Evolutionary conservation across 2,329 filamentous ascomycete species (phyloP), one percentile per base, ranked within the genome.

Genomic region (Xylaria digitata): DNA sequence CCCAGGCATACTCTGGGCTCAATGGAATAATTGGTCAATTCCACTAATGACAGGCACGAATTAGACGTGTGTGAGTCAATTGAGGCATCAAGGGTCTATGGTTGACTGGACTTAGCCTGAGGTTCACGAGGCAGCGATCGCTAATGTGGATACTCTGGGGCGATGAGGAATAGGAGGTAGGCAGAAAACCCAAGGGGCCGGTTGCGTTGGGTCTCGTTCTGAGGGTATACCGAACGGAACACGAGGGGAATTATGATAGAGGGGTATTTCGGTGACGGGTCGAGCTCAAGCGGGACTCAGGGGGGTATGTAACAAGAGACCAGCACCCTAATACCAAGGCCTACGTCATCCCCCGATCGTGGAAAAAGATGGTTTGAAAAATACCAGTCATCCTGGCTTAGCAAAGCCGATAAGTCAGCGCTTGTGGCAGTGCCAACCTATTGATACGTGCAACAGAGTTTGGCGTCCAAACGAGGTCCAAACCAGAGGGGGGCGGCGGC

Each of bases 101-200:
- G 42, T 48, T 65, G 45, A 53, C 52, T 46, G 8, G 17, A 60
- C 48, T 26, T 30, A 58, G 52, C 21, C 45, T 61, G 13, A 61
- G 67, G 45, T 55, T 58, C 43, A 21, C 9, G 57, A 69, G 67
- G 67, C 67, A 69, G 52, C 67, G 63, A 50, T 40, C n/a, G 40
- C 42, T 46, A 40, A 8, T 32, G 66, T 68, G 66, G 66, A 37
- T 68, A 66, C 49, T 9, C 59, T 48, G 59, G 58, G 66, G 57
- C 62, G 42, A 64, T 50, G 64, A 59, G 23, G 19, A 9, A 55
- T 50, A 21, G 45, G 55, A 26, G n/a, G 58, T 23, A 66, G 64
- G 64, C 59, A 66, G 59, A 57, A 42, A 57, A 23, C 3, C 32
- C 34, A 45, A 63, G 59, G 32, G 63, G 63, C 46, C 53, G 23